These are phyloP conservation scores for Pelargonium citronellum DNA, from an alignment of 441 rosid species.

Conservation along the genomic window DNA sequence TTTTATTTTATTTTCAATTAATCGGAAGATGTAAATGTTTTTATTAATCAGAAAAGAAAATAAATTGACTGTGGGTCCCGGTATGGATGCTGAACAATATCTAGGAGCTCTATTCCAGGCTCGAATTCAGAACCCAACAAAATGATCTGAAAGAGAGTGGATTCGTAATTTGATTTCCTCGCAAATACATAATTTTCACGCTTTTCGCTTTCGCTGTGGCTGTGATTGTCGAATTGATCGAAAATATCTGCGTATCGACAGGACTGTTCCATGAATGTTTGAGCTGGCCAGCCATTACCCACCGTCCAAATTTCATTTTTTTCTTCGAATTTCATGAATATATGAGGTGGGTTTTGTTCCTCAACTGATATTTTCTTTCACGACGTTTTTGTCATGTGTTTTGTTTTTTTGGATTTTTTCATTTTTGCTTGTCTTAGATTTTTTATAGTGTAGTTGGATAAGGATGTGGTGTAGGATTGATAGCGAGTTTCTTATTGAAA, in stretches of 20 bases:
- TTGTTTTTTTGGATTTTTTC: slow-evolving; percentile 22
- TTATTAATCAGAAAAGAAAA: too few species aligned
- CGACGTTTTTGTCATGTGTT: not conserved
- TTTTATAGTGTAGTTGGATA: slow-evolving; percentile 22
- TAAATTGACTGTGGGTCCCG: not conserved
- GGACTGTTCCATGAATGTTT: slow-evolving; percentile 3
- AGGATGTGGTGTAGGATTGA: slow-evolving; percentile 59
- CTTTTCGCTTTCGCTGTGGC: not conserved
- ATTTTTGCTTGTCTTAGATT: not conserved
- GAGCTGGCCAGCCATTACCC: slow-evolving; percentile 12
- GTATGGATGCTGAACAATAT: not conserved
- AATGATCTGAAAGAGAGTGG: not conserved
- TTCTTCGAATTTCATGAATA: too few species aligned
- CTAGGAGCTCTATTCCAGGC: slow-evolving; percentile 4
- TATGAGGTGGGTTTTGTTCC: not conserved
- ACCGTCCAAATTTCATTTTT: slow-evolving; percentile 5
- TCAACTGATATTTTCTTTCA: slow-evolving; percentile 8
- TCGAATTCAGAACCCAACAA: not conserved
- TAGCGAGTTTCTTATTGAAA: slow-evolving; percentile 33
- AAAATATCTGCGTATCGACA: not conserved
- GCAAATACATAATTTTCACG: not conserved
- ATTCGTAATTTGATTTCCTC: not conserved
- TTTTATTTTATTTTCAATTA: too few species aligned
- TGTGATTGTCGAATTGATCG: not conserved
- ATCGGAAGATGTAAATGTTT: too few species aligned